A percentile compares a stretch with the other conserved stretches of the same genome.
These are phyloP conservation scores for Camelina hispida DNA, from an alignment of 345 rosid species.

Conservation along the genomic window DNA sequence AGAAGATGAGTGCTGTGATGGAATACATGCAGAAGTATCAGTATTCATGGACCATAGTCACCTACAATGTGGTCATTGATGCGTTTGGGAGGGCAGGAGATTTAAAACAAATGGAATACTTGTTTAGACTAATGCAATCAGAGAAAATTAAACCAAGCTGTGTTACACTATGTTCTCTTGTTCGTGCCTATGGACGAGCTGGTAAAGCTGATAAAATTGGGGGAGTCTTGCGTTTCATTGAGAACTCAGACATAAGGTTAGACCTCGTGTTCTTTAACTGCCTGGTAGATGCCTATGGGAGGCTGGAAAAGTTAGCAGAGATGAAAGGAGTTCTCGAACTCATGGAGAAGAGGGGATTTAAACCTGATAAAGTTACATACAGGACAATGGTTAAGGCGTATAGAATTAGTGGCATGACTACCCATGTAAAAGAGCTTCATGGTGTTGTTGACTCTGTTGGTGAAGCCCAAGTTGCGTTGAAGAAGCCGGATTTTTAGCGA, in stretches of 20 bases:
- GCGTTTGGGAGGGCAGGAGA: slow-evolving; percentile 90
- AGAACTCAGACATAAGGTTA: slow-evolving; percentile 73
- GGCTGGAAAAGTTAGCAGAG: slow-evolving; percentile 80
- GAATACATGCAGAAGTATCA: slow-evolving; percentile 93
- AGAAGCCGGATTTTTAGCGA: slow-evolving; percentile 60
- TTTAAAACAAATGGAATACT: slow-evolving; percentile 85
- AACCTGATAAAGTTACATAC: slow-evolving; percentile 79
- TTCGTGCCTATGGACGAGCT: slow-evolving; percentile 80
- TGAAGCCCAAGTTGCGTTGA: slow-evolving; percentile 41
- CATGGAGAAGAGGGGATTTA: slow-evolving; percentile 72
- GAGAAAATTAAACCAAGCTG: slow-evolving; percentile 87
- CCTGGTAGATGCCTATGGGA: slow-evolving; percentile 89
- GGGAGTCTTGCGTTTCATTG: slow-evolving; percentile 73
- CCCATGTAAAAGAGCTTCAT: slow-evolving; percentile 66
- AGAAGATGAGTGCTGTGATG: slow-evolving; percentile 94
- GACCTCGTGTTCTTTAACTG: slow-evolving; percentile 88
- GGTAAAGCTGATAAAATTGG: slow-evolving; percentile 70
- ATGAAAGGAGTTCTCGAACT: slow-evolving; percentile 81
- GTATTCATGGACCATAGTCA: slow-evolving; percentile 89
- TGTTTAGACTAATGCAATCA: slow-evolving; percentile 82
- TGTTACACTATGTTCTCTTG: slow-evolving; percentile 85
- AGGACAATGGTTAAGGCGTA: slow-evolving; percentile 89
- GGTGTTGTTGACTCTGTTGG: slow-evolving; percentile 48
- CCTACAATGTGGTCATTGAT: slow-evolving; percentile 90
- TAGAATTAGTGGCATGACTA: slow-evolving; percentile 64